phyloP scores from a whole-genome alignment of 345 rosid genomes.

The Triadica sebifera region DNA sequence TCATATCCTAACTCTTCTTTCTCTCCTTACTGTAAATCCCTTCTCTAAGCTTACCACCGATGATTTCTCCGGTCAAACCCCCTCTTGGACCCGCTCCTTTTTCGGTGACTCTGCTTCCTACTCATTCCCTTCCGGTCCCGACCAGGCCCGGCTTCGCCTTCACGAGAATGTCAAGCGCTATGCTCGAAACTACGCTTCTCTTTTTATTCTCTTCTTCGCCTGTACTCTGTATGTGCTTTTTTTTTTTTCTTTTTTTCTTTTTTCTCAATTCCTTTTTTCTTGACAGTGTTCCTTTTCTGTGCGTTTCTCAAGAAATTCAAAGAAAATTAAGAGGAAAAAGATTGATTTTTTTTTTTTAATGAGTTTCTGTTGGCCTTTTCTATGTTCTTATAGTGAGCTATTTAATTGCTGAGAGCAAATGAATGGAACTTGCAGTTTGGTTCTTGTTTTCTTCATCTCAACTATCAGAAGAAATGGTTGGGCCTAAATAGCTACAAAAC shows the following conservation, averaged over 20 bases:
- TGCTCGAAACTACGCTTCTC: conserved; percentile 74
- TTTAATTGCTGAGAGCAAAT: background rate
- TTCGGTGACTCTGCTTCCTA: conserved; percentile 65
- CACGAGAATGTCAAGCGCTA: conserved; percentile 92
- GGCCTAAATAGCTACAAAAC: background rate
- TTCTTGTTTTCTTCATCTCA: background rate
- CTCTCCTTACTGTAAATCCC: conserved; percentile 73
- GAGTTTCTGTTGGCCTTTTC: background rate
- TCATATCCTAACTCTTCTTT: conserved; percentile 42
- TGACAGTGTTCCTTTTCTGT: too few relatives aligned
- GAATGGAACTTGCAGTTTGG: background rate
- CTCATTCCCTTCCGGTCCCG: conserved; percentile 70
- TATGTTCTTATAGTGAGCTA: background rate
- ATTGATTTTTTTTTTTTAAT: too few relatives aligned
- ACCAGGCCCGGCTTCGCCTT: conserved; percentile 72
- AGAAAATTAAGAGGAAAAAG: too few relatives aligned
- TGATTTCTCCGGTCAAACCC: conserved; percentile 69
- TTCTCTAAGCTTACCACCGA: conserved; percentile 78
- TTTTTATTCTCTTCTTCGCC: conserved; percentile 76
- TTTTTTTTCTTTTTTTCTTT: background rate
- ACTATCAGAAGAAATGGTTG: too few relatives aligned
- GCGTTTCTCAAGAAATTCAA: background rate
- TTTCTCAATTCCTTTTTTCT: too few relatives aligned
- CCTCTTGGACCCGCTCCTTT: conserved; percentile 79
- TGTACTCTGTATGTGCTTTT: conserved; percentile 62